Percentiles rank a stretch among this genome's conserved stretches.
These are phyloP conservation scores for Hawksworthiomyces lignivorus DNA, from an alignment of 2,329 filamentous ascomycete species.

Conservation along the genomic window DNA sequence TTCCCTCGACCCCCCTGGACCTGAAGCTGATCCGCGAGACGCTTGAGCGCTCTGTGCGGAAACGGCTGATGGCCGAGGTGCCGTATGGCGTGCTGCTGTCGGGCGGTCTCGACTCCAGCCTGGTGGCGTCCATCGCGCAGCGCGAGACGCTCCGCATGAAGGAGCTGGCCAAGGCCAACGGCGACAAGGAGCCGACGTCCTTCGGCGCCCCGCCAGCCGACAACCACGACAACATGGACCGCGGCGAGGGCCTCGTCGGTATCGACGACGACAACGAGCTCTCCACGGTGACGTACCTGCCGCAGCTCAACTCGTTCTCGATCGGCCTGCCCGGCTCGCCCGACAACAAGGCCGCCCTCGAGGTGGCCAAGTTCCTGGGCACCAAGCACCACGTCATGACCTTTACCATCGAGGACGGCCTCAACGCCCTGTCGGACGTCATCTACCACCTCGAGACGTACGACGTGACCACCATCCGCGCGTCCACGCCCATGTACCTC, in stretches of 20 bases:
- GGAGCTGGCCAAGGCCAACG: conserved; percentile 49
- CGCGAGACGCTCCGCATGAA: conserved; percentile 77
- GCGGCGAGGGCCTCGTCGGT: conserved; percentile 71
- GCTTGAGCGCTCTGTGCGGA: conserved; percentile 85
- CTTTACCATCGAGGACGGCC: conserved; percentile 93
- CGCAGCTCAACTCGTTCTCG: conserved; percentile 96
- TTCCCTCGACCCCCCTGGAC: conserved; percentile 75
- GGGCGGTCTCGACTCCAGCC: conserved; percentile 88
- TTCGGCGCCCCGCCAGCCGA: conserved; percentile 30
- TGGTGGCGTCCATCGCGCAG: conserved; percentile 93
- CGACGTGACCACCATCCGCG: conserved; percentile 96
- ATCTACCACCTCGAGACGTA: conserved; percentile 98
- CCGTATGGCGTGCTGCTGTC: conserved; percentile 95
- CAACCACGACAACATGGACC: conserved; percentile 43
- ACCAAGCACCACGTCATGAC: conserved; percentile 98
- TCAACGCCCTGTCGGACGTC: conserved; percentile 93
- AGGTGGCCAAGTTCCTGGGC: conserved; percentile 93
- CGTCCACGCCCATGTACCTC: conserved; percentile 97
- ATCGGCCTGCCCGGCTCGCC: conserved; percentile 91
- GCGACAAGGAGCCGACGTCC: conserved; percentile 36
- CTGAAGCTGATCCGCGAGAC: conserved; percentile 73
- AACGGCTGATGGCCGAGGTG: conserved; percentile 97
- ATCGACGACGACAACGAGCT: conserved; percentile 90
- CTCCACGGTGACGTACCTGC: conserved; percentile 82
- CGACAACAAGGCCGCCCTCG: conserved; percentile 82